These are phyloP conservation scores for Neospermospora avenae DNA, from an alignment of 2,329 filamentous ascomycete species.

Conservation along the genomic window DNA sequence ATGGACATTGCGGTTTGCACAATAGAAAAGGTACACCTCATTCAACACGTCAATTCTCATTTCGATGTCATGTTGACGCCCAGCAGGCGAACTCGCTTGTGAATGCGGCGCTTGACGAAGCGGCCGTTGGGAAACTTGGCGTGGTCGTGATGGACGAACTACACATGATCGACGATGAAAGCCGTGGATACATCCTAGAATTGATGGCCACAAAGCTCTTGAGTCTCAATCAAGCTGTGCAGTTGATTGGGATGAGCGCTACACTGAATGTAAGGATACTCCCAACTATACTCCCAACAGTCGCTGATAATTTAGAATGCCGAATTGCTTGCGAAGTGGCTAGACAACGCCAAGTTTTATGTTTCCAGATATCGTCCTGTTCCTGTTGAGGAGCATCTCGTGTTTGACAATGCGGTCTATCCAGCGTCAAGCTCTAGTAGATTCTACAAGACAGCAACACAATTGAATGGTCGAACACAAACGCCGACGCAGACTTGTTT, in stretches of 20 bases:
- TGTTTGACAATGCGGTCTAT: conserved; percentile 68
- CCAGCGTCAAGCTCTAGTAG: conserved; percentile 55
- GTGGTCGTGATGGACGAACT: conserved; percentile 72
- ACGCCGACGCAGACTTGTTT: conserved; percentile 34
- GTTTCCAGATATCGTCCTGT: conserved; percentile 70
- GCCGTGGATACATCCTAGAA: conserved; percentile 74
- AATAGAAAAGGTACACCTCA: conserved; percentile 62
- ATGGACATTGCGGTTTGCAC: conserved; percentile 78
- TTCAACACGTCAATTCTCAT: neutral
- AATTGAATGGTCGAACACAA: conserved; percentile 41
- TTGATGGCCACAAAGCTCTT: conserved; percentile 16
- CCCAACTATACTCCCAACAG: neutral
- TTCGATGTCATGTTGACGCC: conserved; percentile 10
- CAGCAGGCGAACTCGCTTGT: conserved; percentile 68
- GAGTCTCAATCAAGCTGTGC: conserved; percentile 6
- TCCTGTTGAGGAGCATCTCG: conserved; percentile 72
- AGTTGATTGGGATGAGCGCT: conserved; percentile 65
- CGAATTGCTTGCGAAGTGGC: conserved; percentile 65
- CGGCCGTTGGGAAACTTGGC: conserved; percentile 58
- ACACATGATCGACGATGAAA: conserved; percentile 78
- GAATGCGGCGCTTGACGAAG: conserved; percentile 70
- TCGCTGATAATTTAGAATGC: conserved; percentile 54
- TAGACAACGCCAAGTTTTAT: conserved; percentile 63
- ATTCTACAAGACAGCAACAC: conserved; percentile 55
- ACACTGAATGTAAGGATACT: conserved; percentile 58